Evolutionary conservation across 805 yeast genomes (phyloP).

Genomic region (Hanseniaspora lachancei): DNA sequence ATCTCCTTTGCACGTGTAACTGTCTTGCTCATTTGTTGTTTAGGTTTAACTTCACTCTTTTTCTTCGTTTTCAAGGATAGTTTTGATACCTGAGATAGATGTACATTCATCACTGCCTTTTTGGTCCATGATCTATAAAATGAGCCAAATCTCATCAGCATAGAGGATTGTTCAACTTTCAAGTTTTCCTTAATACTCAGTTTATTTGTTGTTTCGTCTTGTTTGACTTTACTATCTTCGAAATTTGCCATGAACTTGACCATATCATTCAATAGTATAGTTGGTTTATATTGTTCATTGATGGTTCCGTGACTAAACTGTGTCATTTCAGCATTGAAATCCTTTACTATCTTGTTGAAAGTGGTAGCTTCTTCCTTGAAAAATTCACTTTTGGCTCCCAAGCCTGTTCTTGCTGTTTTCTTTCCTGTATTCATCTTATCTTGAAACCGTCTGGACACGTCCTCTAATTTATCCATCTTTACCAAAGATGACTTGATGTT

Average conservation of each 20-base stretch:
- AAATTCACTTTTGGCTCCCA: slow-evolving; percentile 13
- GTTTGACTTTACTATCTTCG: neutral
- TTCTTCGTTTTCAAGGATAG: slow-evolving; percentile 18
- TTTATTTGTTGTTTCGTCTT: neutral
- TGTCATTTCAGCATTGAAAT: slow-evolving; percentile 3
- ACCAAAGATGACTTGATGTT: neutral
- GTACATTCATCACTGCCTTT: neutral
- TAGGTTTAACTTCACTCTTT: slow-evolving; percentile 27
- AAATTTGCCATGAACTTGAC: neutral
- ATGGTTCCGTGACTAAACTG: slow-evolving; percentile 1
- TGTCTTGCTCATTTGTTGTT: slow-evolving; percentile 16
- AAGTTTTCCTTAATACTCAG: neutral
- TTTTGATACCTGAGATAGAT: slow-evolving; percentile 3
- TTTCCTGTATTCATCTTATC: slow-evolving; percentile 1
- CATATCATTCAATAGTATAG: slow-evolving; percentile 5
- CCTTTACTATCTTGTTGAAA: slow-evolving; percentile 5
- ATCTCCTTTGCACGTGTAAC: slow-evolving; percentile 45
- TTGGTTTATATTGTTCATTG: slow-evolving; percentile 1
- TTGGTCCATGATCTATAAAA: slow-evolving; percentile 10
- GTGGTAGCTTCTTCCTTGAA: slow-evolving; percentile 11
- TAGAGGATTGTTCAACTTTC: neutral
- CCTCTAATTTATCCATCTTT: slow-evolving; percentile 3
- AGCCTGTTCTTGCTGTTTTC: neutral
- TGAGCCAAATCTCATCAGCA: slow-evolving; percentile 8
- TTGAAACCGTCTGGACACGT: slow-evolving; percentile 1